Evolutionary conservation across 1,284 basidiomycete genomes (phyloP), one percentile per base, ranked within the genome.

Genomic region (Leucoagaricus sp.): DNA sequence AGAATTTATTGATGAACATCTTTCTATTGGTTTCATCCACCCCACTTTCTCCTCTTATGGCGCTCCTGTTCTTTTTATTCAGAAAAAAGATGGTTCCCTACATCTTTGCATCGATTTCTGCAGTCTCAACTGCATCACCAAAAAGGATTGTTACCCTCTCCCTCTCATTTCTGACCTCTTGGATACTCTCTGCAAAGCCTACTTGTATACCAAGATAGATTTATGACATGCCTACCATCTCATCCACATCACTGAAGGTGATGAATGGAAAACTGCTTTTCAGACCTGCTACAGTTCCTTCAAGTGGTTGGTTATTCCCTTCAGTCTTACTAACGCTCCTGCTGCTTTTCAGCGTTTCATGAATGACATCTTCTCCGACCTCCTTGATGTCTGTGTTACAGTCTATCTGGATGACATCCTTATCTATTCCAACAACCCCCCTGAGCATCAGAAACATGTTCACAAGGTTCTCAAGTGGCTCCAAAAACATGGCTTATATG

Each of bases 11-110:
- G n/a, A 40, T n/a, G n/a, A 40, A n/a, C 7, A 40, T n/a, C 7
- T 63, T 57, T 23, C 44, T 62, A 48, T 34, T 25, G 59, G 61
- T 29, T 57, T 52, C 34, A 62, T 61, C 49, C 31, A 45, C 10
- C 40, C 26, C 12, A 57, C 58, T 13, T 58, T 36, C 13, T 61
- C 60, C 12, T 47, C 61, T 42, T 49, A 57, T 26, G 49, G 48
- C 4, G 45, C 61, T 28, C 60, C 61, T 12, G 55, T 64, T 12
- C 60, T 64, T 3, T 63, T 60, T 42, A 47, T 61, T 19, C 41
- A 47, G 28, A 81, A 81, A 63, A 81, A 81, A 62, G 73, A 75
- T 58, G 72, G 76, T 4, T 53, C 59, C 0, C 67, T 77, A 23
- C 23, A 58, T 0, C 61, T 67, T 0, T 76, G 75, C 52, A 68